Base-by-base conservation (phyloP, 129 eudicot species). In the Rutidosis leptorrhynchoides region DNA sequence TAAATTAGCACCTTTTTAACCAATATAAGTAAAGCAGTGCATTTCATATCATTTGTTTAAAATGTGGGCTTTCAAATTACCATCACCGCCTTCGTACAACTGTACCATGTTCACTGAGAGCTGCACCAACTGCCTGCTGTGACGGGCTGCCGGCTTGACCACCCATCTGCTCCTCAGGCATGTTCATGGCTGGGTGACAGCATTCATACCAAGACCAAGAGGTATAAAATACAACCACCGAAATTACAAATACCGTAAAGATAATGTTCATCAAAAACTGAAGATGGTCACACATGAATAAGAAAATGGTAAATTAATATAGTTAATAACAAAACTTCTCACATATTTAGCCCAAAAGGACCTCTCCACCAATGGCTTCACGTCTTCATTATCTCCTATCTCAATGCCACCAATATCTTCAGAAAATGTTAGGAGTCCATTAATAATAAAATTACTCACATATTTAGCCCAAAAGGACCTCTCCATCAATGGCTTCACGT, bases 281-380 rank as follows among this genome's bases (percentile, higher is more conserved):
- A 4, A 28, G 3, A 56, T 14, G 35, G 53, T 58, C 37, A n/a
- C 7, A 53, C 22, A 24, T 5, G 5, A 25, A 3, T 73, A 6
- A 26, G 27, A 35, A 65, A 62, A 51, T 16, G 9, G 22, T 27
- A 16, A 29, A 68, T 11, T 10, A 19, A n/a, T 7, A 26, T 16
- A 56, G 27, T 22, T 23, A 61, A 37, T 33, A 42, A 74, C 23
- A 53, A 51, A 23, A 58, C 23, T 9, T 65, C 99, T 86, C 54
- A 94, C 97, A 74, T 94, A 94, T 94, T 84, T 94, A 76, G 99
- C 97, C 99, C 99, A 94, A 68, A 94, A 84, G 73, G 97, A 82
- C 74, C 82, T 89, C 71, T 94, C 99, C 49, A 86, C 99, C 28
- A 90, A 79, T 28, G 85, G 99, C 83, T 70, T 60, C 46, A 81